Evolutionary conservation across 345 rosid species (phyloP), one percentile per base, ranked within the genome.

Genomic region (Laguncularia racemosa): DNA sequence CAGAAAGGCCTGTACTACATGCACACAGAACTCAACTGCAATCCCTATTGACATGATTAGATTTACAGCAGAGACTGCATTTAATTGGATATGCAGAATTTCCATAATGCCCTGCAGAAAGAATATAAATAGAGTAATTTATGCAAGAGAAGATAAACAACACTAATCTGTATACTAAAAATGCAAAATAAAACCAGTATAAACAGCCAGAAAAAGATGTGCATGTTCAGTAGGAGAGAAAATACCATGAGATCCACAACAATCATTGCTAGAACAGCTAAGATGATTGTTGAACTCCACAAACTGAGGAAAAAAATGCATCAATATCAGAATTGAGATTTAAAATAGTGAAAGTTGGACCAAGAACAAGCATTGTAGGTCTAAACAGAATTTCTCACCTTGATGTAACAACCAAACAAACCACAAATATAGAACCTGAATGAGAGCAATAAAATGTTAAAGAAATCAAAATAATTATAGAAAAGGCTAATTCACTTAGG

Each of bases 11-110:
- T 89, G 92, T 56, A 82, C 69, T 74, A 92, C 77, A 66, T 92
- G 98, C 54, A 92, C 90, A 57, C 98, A 92, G 72, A 92, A 92
- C 76, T 92, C 97, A 16, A 89, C 95, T 58, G 86, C 86, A 67
- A 92, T 92, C 72, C 98, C 98, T 43, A 92, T 82, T 16, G 98
- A 80, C 98, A 92, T 92, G 40, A 92, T 72, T 51, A 92, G 83
- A 77, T 92, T 92, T 59, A 92, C 96, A 38, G 86, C 93, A 56
- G 98, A 92, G 65, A 92, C 87, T 26, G 98, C 98, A 71, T 92
- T 92, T 60, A 92, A 79, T 76, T 92, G 98, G 72, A 92, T 92
- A 50, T 77, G 76, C 64, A 89, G 72, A 78, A 89, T 67, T 48
- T 89, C 95, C 98, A 92, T 89, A 46, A 89, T 75, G 49, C 98